Conservation (phyloP, 164 flowering plant species). For the Paratinospora sagittata region DNA sequence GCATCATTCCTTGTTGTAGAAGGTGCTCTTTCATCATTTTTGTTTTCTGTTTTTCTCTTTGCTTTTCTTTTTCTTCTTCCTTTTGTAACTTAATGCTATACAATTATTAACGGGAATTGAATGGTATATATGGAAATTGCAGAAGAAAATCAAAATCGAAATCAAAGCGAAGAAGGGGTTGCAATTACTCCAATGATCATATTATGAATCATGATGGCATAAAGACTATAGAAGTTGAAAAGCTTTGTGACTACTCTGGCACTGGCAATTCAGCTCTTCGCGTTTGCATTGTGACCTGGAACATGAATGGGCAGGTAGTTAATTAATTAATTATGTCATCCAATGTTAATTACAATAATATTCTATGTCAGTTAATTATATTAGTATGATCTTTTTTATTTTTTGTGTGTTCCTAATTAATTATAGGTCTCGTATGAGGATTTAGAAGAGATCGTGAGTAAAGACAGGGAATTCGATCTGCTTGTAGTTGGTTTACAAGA, state of each 20-base stretch:
- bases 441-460: conserved; percentile 39
- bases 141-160: conserved; percentile 26
- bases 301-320: conserved; percentile 74
- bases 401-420: not conserved
- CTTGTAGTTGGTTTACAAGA: conserved; percentile 75
- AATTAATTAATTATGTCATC: not conserved
- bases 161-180: conserved; percentile 13
- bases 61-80: not conserved
- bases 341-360: not conserved
- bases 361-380: too few species aligned
- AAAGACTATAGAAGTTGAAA: conserved; percentile 31
- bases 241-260: conserved; percentile 29
- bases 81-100: not conserved
- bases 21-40: not conserved
- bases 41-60: not conserved
- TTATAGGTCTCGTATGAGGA: conserved; percentile 43
- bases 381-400: not conserved
- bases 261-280: conserved; percentile 32
- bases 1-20: conserved; percentile 5
- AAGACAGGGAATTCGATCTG: conserved; percentile 41
- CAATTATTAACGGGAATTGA: not conserved
- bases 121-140: conserved; percentile 5
- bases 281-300: conserved; percentile 72
- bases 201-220: conserved; percentile 43
- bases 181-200: not conserved